These are phyloP conservation scores for Scenedesmus sp. DNA, from an alignment of 163 green algal species.

Conservation along the genomic window DNA sequence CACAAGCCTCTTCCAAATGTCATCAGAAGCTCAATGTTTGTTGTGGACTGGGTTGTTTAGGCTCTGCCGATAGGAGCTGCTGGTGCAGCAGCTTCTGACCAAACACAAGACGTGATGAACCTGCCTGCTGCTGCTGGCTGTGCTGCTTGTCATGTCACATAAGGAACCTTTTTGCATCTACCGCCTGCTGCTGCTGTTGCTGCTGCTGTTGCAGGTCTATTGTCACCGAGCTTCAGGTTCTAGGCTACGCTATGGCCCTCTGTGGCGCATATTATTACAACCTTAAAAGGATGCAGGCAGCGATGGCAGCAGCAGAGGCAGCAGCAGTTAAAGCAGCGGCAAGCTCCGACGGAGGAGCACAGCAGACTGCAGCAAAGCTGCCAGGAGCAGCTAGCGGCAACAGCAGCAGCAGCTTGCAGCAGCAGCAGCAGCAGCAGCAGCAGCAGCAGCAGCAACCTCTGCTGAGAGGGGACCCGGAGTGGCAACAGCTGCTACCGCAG, in stretches of 20 bases:
- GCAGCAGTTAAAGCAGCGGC: slow-evolving; percentile 12
- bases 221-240: slow-evolving; percentile 19
- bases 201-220: slow-evolving; percentile 32
- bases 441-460: too few species aligned
- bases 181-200: background rate
- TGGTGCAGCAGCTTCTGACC: too few species aligned
- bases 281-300: background rate
- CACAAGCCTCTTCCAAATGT: too few species aligned
- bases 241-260: slow-evolving; percentile 44
- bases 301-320: background rate
- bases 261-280: slow-evolving; percentile 43
- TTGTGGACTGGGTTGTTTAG: too few species aligned
- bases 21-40: too few species aligned
- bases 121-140: too few species aligned
- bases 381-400: background rate
- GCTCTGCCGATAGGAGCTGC: too few species aligned
- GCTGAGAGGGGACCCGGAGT: background rate
- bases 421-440: slow-evolving; percentile 14
- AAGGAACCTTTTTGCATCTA: background rate
- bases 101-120: too few species aligned
- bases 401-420: background rate
- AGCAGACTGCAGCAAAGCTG: background rate
- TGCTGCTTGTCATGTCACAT: too few species aligned
- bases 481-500: background rate
- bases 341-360: background rate